Evolutionary conservation across 148 eudicot genomes (phyloP), one percentile per base, ranked within the genome.

Genomic region (Salicornia ramosissima): DNA sequence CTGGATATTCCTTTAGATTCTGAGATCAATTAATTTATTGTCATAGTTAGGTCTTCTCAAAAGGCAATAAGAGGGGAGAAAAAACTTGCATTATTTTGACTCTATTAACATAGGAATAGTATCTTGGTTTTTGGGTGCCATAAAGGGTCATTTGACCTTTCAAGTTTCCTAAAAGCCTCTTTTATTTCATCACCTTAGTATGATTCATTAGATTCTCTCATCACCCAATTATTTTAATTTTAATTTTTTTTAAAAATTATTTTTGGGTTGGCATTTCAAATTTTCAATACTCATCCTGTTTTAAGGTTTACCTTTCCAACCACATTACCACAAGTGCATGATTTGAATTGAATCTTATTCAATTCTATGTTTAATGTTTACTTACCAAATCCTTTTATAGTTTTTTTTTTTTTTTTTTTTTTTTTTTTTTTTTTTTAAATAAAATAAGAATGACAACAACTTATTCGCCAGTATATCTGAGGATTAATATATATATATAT

Each of bases 1-100:
- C 16, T 40, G 80, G 77, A 78, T 73, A 78, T 78, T 73, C 80
- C 70, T 61, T 5, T 72, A 63, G 74, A 78, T 73, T 78, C 80
- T 78, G 60, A 30, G 57, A 50, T 52, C 52, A 50, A 16, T 26
- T 56, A 55, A 5, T 56, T 46, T 45, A 76, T 30, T 55, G 19
- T n/a, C 5, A 19, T 10, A 36, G 19, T n/a, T 1, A 8, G 18
- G 50, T 39, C 21, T 15, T 36, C 25, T 24, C 67, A 36, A 63
- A 63, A 63, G 67, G 30, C 67, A 63, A n/a, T n/a, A n/a, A n/a
- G n/a, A n/a, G n/a, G n/a, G n/a, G n/a, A 63, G 50, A 63, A 63
- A 63, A 63, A 63, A 24, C n/a, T 40, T 40, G 21, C 50, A 63
- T 63, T n/a, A n/a, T n/a, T n/a, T 69, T 72, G 80, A 77, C 75